Evolutionary conservation across 2,329 filamentous ascomycete species (phyloP).

Genomic region (Fusarium tjaetaba): DNA sequence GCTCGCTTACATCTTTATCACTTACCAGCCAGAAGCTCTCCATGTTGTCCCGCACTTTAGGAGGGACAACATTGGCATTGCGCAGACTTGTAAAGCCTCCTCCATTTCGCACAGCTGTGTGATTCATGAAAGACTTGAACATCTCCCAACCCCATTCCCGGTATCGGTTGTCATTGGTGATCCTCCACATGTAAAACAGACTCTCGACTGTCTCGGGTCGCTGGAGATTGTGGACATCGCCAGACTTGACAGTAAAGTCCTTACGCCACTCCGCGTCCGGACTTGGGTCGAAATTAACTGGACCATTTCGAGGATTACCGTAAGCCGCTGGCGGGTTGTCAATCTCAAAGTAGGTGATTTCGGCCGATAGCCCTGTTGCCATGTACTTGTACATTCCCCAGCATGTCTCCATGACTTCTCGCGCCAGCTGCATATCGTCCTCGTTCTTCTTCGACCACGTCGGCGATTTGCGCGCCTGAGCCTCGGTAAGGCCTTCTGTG

Average conservation of each 20-base stretch:
- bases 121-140: slow-evolving; percentile 89
- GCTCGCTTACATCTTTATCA: slow-evolving; percentile 18
- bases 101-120: slow-evolving; percentile 81
- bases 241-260: slow-evolving; percentile 82
- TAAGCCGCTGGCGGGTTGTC: slow-evolving; percentile 71
- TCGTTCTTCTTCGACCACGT: slow-evolving; percentile 84
- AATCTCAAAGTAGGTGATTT: slow-evolving; percentile 92
- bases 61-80: slow-evolving; percentile 78
- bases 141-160: slow-evolving; percentile 99
- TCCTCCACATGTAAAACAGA: slow-evolving; percentile 98
- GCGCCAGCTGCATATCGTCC: slow-evolving; percentile 85
- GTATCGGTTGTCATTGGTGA: slow-evolving; percentile 89
- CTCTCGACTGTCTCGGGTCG: slow-evolving; percentile 97
- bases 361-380: slow-evolving; percentile 88
- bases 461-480: slow-evolving; percentile 75
- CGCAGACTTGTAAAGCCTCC: slow-evolving; percentile 85
- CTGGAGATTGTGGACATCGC: slow-evolving; percentile 93
- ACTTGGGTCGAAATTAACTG: slow-evolving; percentile 60
- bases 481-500: slow-evolving; percentile 80
- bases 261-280: slow-evolving; percentile 73
- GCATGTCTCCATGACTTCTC: slow-evolving; percentile 94
- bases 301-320: slow-evolving; percentile 59
- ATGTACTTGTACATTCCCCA: slow-evolving; percentile 97
- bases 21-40: slow-evolving; percentile 97
- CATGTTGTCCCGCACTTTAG: slow-evolving; percentile 86